Evolutionary conservation across 2,329 filamentous ascomycete species (phyloP).

Genomic region (Ophiostoma novo-ulmi): DNA sequence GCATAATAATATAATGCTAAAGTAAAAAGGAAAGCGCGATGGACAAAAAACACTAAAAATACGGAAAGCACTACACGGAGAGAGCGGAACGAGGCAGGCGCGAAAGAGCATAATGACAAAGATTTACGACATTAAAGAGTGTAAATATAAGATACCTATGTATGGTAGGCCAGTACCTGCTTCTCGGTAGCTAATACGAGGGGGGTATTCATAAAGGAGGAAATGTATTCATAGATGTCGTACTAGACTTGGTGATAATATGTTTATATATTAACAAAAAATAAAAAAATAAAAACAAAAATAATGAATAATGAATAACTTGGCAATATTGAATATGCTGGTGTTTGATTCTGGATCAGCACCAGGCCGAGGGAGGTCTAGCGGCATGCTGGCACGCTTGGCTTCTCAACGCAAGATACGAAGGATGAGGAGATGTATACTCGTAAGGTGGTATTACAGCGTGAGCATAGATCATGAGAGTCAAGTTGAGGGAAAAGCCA

Average conservation of each 20-base stretch:
- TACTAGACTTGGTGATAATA: background rate
- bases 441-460: background rate
- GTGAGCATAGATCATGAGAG: background rate
- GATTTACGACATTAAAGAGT: background rate
- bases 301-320: background rate
- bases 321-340: background rate
- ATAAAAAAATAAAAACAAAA: no score
- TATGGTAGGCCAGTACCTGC: constrained; percentile 16
- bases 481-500: background rate
- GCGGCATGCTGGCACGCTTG: constrained; percentile 22
- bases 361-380: constrained; percentile 22
- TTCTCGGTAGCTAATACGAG: constrained; percentile 19
- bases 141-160: background rate
- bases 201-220: constrained; percentile 12
- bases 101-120: constrained; percentile 11
- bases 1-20: background rate
- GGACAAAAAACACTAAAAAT: background rate
- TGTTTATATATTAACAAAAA: background rate
- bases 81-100: constrained; percentile 20
- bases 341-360: constrained; percentile 22
- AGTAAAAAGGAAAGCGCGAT: background rate
- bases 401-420: constrained; percentile 7
- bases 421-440: background rate
- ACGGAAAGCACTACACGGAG: constrained; percentile 9
- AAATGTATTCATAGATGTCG: background rate